Conservation (phyloP, 495 filamentous ascomycete genomes). For the Penicillium bialowiezense region DNA sequence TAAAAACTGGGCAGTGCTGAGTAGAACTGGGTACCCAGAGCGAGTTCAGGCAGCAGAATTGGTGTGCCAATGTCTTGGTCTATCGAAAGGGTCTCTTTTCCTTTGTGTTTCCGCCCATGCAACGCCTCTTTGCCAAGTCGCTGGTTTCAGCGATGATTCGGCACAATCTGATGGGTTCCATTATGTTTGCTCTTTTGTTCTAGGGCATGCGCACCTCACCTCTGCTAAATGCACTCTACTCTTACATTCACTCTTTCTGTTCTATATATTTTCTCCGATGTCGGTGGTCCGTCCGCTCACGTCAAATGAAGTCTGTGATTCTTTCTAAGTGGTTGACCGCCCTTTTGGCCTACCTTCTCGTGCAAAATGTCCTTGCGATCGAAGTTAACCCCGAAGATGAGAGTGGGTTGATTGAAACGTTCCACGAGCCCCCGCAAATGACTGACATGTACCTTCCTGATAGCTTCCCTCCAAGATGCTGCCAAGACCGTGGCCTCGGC, state of each 20-base stretch:
- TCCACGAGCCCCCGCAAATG: not conserved
- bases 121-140: not conserved
- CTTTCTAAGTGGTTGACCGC: constrained; percentile 5
- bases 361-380: constrained; percentile 19
- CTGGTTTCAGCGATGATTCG: constrained; percentile 2
- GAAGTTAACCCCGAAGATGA: constrained; percentile 26
- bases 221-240: not conserved
- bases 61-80: constrained; percentile 3
- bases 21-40: not conserved
- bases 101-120: not conserved
- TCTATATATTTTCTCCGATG: constrained; percentile 3
- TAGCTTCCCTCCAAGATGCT: constrained; percentile 56
- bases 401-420: constrained; percentile 8
- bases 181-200: not conserved
- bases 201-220: not conserved
- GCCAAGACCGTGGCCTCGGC: constrained; percentile 58
- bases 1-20: constrained; percentile 1
- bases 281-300: not conserved
- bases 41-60: constrained; percentile 3
- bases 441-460: constrained; percentile 1
- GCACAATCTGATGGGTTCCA: not conserved
- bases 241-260: not conserved
- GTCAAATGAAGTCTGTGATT: constrained; percentile 6
- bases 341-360: constrained; percentile 16
- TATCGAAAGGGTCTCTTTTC: not conserved